These are phyloP conservation scores for Ceratocystis harringtonii DNA, from an alignment of 2,329 filamentous ascomycete genomes.

Conservation along the genomic window DNA sequence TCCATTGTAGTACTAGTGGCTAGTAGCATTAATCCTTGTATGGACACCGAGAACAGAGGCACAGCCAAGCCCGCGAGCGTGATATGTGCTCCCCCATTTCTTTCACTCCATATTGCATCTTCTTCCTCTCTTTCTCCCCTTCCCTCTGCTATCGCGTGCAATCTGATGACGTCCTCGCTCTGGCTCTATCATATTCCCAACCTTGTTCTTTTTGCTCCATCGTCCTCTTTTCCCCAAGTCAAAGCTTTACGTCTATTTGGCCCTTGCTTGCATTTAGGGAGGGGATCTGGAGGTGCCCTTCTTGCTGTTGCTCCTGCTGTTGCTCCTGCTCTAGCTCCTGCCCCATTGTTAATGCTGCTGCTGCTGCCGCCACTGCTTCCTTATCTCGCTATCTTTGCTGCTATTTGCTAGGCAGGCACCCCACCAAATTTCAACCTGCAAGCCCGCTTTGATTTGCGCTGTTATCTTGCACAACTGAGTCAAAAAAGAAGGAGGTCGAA, in stretches of 20 bases:
- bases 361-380: neutral
- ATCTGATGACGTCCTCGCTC: neutral
- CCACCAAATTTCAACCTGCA: neutral
- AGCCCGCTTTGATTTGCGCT: constrained; percentile 1
- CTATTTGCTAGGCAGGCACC: neutral
- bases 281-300: neutral
- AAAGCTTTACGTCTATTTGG: neutral
- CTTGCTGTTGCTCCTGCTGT: neutral
- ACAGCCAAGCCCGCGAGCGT: neutral
- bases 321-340: neutral
- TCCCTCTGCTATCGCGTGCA: neutral
- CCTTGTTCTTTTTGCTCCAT: neutral
- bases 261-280: neutral
- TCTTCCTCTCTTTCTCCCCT: neutral
- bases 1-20: neutral
- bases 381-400: neutral
- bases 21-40: neutral
- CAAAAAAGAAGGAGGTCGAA: neutral
- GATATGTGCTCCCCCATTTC: neutral
- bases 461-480: neutral
- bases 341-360: no score
- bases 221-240: neutral
- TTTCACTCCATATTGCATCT: neutral
- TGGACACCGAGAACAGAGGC: neutral
- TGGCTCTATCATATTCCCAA: neutral